These are phyloP conservation scores for Starmerella kuoi DNA, from an alignment of 805 yeast genomes.

Conservation along the genomic window DNA sequence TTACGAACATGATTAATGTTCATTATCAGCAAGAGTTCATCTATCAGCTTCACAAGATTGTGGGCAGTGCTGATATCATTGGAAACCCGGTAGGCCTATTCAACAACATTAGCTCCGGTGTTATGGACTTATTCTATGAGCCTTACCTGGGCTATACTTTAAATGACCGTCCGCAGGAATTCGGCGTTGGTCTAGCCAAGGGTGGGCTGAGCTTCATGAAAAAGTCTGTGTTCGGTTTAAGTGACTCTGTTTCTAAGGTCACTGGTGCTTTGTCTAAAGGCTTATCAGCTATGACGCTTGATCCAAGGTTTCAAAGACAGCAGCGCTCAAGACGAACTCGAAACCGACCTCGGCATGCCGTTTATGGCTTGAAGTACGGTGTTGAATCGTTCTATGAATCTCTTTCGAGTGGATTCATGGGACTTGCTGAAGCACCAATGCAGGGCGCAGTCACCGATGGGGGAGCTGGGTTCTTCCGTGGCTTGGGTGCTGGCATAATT, in stretches of 20 bases:
- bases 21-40: constrained; percentile 89
- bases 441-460: constrained; percentile 86
- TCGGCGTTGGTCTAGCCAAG: constrained; percentile 89
- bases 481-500: constrained; percentile 85
- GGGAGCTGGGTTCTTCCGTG: constrained; percentile 82
- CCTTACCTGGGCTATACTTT: constrained; percentile 92
- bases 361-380: constrained; percentile 73
- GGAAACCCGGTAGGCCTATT: constrained; percentile 97
- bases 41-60: constrained; percentile 78
- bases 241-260: constrained; percentile 84
- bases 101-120: constrained; percentile 87
- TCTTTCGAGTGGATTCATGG: constrained; percentile 73
- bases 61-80: constrained; percentile 91
- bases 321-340: constrained; percentile 64
- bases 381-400: constrained; percentile 84
- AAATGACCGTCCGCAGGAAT: constrained; percentile 90
- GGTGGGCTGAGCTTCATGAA: constrained; percentile 91
- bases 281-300: constrained; percentile 79
- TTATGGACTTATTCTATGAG: constrained; percentile 89
- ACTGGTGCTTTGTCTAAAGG: constrained; percentile 95
- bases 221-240: constrained; percentile 86
- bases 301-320: constrained; percentile 66
- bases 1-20: constrained; percentile 56
- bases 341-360: constrained; percentile 71
- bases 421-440: constrained; percentile 81